A percentile compares a stretch with the other conserved stretches of the same genome.
These are phyloP conservation scores for Pestalotiopsis sp. DNA, from an alignment of 2,329 filamentous ascomycete genomes.

Conservation along the genomic window DNA sequence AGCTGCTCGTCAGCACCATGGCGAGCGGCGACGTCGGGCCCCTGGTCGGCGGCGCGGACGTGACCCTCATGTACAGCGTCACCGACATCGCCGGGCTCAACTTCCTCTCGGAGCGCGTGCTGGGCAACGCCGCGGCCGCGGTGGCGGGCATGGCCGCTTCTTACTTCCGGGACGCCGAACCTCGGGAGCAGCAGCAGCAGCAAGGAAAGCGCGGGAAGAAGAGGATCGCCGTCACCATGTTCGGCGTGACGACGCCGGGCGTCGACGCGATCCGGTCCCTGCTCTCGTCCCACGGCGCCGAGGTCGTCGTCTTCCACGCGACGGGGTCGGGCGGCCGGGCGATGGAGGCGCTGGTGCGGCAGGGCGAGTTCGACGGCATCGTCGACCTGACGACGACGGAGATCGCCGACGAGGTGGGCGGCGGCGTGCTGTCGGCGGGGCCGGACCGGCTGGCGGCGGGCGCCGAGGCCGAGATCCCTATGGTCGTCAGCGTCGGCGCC, in stretches of 20 bases:
- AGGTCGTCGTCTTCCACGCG: constrained; percentile 70
- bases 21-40: constrained; percentile 67
- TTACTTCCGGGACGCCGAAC: constrained; percentile 31
- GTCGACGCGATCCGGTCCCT: constrained; percentile 57
- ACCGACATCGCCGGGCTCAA: constrained; percentile 72
- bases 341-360: constrained; percentile 66
- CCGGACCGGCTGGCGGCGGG: constrained; percentile 59
- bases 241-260: constrained; percentile 71
- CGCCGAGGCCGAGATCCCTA: constrained; percentile 58
- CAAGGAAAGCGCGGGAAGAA: constrained; percentile 34
- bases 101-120: constrained; percentile 55
- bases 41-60: constrained; percentile 69
- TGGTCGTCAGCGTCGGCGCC: constrained; percentile 51
- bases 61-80: constrained; percentile 71
- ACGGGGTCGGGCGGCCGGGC: constrained; percentile 69
- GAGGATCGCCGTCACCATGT: constrained; percentile 71
- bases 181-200: not conserved
- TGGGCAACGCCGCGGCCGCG: constrained; percentile 65
- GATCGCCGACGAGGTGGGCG: constrained; percentile 64
- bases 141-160: constrained; percentile 60
- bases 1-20: constrained; percentile 71
- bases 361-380: constrained; percentile 64
- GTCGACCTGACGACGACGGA: constrained; percentile 75
- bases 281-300: constrained; percentile 50
- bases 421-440: constrained; percentile 65